Evolutionary conservation across 2,329 filamentous ascomycete species (phyloP).

Genomic region (Cladophialophora carrionii): DNA sequence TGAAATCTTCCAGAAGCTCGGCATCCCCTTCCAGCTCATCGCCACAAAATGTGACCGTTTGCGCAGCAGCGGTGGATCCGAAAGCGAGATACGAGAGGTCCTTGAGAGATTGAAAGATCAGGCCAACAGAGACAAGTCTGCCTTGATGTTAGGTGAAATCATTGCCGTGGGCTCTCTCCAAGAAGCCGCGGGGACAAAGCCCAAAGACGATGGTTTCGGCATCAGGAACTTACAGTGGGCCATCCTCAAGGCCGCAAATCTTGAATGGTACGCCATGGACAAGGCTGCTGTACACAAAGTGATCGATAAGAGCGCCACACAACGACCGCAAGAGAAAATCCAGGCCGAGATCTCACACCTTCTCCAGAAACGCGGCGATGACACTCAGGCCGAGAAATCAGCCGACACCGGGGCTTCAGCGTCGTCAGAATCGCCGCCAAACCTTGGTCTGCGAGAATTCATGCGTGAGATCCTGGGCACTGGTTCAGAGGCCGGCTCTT

Average conservation of each 20-base stretch:
- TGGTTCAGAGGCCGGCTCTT: neutral
- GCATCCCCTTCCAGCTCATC: slow-evolving; percentile 66
- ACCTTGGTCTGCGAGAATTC: slow-evolving; percentile 26
- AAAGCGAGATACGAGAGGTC: slow-evolving; percentile 28
- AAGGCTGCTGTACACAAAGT: slow-evolving; percentile 26
- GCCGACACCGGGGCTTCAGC: neutral
- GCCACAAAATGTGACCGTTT: slow-evolving; percentile 68
- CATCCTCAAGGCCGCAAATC: slow-evolving; percentile 63
- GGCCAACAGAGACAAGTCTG: slow-evolving; percentile 19
- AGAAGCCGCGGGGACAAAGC: slow-evolving; percentile 46
- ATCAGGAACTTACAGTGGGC: slow-evolving; percentile 67
- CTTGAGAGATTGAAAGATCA: slow-evolving; percentile 21
- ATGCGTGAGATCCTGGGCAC: slow-evolving; percentile 27
- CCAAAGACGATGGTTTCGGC: slow-evolving; percentile 55
- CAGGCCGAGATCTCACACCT: slow-evolving; percentile 15
- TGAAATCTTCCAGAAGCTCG: slow-evolving; percentile 57
- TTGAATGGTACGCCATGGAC: slow-evolving; percentile 50
- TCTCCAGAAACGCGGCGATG: neutral
- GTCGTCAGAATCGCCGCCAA: neutral
- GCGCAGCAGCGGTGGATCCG: slow-evolving; percentile 40
- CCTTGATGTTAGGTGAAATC: slow-evolving; percentile 41
- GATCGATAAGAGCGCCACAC: slow-evolving; percentile 19
- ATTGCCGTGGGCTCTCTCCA: slow-evolving; percentile 35
- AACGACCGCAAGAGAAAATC: slow-evolving; percentile 4
- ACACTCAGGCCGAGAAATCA: neutral